Base-by-base conservation (phyloP, 768 basidiomycete genomes). In the Boletus rubroflammeus region DNA sequence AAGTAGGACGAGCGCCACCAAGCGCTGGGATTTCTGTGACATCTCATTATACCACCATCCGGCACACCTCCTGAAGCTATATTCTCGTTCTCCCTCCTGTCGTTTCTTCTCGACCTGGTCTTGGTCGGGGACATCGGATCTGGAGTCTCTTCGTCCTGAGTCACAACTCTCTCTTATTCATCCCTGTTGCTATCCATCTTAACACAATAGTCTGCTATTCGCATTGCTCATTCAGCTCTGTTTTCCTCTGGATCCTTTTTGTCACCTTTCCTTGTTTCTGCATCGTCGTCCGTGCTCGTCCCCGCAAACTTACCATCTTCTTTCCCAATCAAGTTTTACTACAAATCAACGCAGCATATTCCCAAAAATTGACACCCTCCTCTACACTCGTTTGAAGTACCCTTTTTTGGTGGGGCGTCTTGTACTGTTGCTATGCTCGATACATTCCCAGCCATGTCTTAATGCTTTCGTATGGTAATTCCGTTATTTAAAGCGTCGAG, bases 391-490 rank as follows among this genome's bases (percentile, higher is more conserved):
- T 70, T 70, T 64, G 41, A 54, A 55, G 57, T 58, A 55, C 53
- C 50, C 54, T 57, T 67, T 59, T 57, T 58, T 63, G 64, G 63
- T 54, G 64, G 58, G 59, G 53, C 35, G 63, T 66, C 65, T 51
- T 72, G 70, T 68, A 68, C 60, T 68, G 63, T 70, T 61, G 55
- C 57, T 55, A 68, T 70, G 69, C 68, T 72, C 62, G 59, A 66
- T 72, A 70, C 62, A 63, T 62, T 38, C 59, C 59, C 62, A 49
- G 3, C 70, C 66, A 70, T 70, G 69, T 70, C 62, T 51, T 72
- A 72, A 70, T 70, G 61, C 59, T 62, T 70, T 68, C 64, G 49
- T 72, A 72, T 72, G 67, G 65, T 70, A 70, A 67, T 67, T 41
- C 40, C 34, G 54, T 67, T 60, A 63, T 67, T 67, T 48, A 60